Evolutionary conservation across 1,139 yeast species (phyloP).

Genomic region (Martiniozyma asiatica): DNA sequence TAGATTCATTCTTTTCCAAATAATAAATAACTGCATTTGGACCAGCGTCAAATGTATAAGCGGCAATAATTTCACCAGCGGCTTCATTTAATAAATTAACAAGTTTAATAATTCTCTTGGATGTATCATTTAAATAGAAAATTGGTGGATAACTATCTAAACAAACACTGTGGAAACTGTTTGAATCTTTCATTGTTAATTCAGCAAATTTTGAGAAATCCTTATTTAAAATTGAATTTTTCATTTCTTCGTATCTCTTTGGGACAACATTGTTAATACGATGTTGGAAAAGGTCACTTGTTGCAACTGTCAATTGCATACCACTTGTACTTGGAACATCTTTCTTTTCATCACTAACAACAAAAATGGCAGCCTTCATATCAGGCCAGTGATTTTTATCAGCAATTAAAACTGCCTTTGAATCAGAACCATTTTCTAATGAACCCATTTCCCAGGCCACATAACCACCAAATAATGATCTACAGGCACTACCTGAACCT

Average conservation of each 20-base stretch:
- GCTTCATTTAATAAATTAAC: slow-evolving; percentile 64
- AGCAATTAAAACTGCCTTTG: slow-evolving; percentile 86
- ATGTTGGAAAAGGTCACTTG: slow-evolving; percentile 74
- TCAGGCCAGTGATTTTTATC: slow-evolving; percentile 81
- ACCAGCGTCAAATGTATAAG: slow-evolving; percentile 97
- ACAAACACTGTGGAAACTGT: slow-evolving; percentile 95
- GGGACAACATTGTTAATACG: slow-evolving; percentile 80
- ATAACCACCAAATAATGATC: slow-evolving; percentile 93
- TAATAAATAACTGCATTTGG: slow-evolving; percentile 96
- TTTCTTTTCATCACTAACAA: slow-evolving; percentile 85
- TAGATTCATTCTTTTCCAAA: slow-evolving; percentile 55
- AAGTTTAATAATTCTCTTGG: slow-evolving; percentile 73
- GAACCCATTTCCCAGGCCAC: slow-evolving; percentile 99
- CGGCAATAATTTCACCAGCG: slow-evolving; percentile 64
- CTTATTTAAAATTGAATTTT: slow-evolving; percentile 51
- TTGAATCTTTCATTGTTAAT: slow-evolving; percentile 90
- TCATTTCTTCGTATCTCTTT: slow-evolving; percentile 70
- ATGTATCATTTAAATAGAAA: slow-evolving; percentile 90
- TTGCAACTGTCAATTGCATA: slow-evolving; percentile 87
- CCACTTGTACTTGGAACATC: slow-evolving; percentile 93
- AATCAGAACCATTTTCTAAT: slow-evolving; percentile 63
- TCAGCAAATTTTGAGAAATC: slow-evolving; percentile 77
- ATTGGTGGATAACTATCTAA: slow-evolving; percentile 93
- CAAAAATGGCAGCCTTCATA: slow-evolving; percentile 84
- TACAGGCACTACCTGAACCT: slow-evolving; percentile 97